A percentile compares a stretch with the other conserved stretches of the same genome.
phyloP scores from a whole-genome alignment of 306 rosid genomes.

The Datisca glomerata region DNA sequence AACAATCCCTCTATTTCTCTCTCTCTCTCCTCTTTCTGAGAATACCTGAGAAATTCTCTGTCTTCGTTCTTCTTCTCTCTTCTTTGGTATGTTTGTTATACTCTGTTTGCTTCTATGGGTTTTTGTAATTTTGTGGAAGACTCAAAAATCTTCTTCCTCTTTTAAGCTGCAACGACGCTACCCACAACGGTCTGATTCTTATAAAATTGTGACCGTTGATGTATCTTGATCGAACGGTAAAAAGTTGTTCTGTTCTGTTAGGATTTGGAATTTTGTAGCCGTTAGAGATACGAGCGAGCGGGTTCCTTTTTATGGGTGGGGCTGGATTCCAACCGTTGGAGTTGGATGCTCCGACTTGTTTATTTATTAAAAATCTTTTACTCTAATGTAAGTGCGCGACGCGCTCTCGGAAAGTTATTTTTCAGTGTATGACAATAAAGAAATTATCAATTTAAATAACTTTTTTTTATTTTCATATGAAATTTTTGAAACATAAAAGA shows the following conservation, averaged over 20 bases:
- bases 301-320: too few relatives aligned
- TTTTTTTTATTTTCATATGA: too few relatives aligned
- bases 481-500: too few relatives aligned
- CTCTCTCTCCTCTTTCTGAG: not conserved
- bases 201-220: constrained; percentile 20
- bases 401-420: too few relatives aligned
- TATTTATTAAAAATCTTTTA: too few relatives aligned
- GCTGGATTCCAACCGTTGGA: too few relatives aligned
- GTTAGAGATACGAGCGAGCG: too few relatives aligned
- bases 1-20: not conserved
- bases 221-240: constrained; percentile 15
- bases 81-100: not conserved
- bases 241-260: not conserved
- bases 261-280: constrained; percentile 27
- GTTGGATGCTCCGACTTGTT: constrained; percentile 1
- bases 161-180: constrained; percentile 9
- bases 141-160: not conserved
- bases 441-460: too few relatives aligned
- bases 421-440: too few relatives aligned
- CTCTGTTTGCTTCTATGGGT: not conserved
- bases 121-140: constrained; percentile 7
- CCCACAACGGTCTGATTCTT: constrained; percentile 30
- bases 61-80: not conserved
- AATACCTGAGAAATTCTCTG: not conserved
- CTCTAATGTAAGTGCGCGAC: too few relatives aligned